phyloP scores from a whole-genome alignment of 2,329 filamentous ascomycete genomes.

The Biscogniauxia sp. region DNA sequence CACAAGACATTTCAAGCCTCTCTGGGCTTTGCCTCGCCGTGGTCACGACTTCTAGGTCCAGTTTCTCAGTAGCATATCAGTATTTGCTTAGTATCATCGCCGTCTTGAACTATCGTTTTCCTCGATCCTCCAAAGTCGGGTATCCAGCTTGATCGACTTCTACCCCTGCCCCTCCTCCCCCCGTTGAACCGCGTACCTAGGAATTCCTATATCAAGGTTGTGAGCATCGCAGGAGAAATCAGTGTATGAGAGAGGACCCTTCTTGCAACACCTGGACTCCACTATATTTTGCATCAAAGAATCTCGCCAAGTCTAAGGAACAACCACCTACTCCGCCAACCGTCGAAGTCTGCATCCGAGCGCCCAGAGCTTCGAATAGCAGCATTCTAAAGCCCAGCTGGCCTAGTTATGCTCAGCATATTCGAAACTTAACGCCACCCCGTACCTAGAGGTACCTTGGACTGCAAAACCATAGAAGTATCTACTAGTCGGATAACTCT shows the following conservation, averaged over 20 bases:
- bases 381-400: slow-evolving; percentile 15
- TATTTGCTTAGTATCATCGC: background rate
- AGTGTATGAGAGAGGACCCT: background rate
- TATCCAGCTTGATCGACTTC: background rate
- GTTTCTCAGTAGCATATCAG: background rate
- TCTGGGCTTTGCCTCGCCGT: background rate
- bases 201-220: slow-evolving; percentile 5
- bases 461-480: slow-evolving; percentile 34
- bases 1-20: background rate
- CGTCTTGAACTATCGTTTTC: background rate
- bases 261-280: slow-evolving; percentile 5
- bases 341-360: slow-evolving; percentile 22
- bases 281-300: slow-evolving; percentile 14
- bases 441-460: slow-evolving; percentile 27
- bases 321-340: slow-evolving; percentile 13
- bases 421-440: slow-evolving; percentile 34
- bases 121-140: background rate
- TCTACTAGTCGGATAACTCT: slow-evolving; percentile 6
- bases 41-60: slow-evolving; percentile 1
- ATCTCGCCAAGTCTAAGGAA: slow-evolving; percentile 10
- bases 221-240: background rate
- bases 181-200: slow-evolving; percentile 4
- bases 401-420: slow-evolving; percentile 3
- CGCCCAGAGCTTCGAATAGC: slow-evolving; percentile 15
- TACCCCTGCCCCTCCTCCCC: background rate